These are phyloP conservation scores for Lactarius hengduanensis DNA, from an alignment of 768 basidiomycete species.

Conservation along the genomic window DNA sequence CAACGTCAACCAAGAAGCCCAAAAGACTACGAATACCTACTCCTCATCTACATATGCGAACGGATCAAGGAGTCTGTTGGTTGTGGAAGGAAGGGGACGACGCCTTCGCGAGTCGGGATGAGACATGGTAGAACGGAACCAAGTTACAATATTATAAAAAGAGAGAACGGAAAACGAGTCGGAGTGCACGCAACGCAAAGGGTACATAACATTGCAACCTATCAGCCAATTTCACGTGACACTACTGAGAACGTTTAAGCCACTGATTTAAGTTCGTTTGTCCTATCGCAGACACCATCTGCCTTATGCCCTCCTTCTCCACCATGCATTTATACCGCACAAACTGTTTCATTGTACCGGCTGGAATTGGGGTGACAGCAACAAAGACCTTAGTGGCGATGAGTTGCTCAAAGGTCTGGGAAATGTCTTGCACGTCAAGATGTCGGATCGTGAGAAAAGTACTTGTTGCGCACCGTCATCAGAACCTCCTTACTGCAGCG, in stretches of 20 bases:
- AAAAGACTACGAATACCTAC: constrained; percentile 42
- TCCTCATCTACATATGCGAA: constrained; percentile 60
- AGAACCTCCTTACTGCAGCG: constrained; percentile 63
- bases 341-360: constrained; percentile 63
- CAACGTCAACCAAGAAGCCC: background rate
- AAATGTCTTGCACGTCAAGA: background rate
- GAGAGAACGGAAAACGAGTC: background rate
- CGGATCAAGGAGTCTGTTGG: constrained; percentile 34
- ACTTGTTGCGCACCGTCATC: constrained; percentile 51
- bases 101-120: constrained; percentile 5
- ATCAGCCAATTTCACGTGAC: constrained; percentile 11
- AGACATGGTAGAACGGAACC: constrained; percentile 12
- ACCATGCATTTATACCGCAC: constrained; percentile 68
- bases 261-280: constrained; percentile 77
- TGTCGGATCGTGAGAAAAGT: constrained; percentile 10
- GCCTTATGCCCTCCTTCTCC: constrained; percentile 63
- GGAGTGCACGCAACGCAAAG: constrained; percentile 4
- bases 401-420: constrained; percentile 76
- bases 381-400: constrained; percentile 56
- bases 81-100: constrained; percentile 13
- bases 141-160: constrained; percentile 27
- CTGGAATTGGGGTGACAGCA: constrained; percentile 46
- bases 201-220: background rate
- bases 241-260: constrained; percentile 58
- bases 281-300: constrained; percentile 60